These are phyloP conservation scores for Alopecurus myosuroides DNA, from an alignment of 176 grass and related monocot genomes.

Conservation along the genomic window DNA sequence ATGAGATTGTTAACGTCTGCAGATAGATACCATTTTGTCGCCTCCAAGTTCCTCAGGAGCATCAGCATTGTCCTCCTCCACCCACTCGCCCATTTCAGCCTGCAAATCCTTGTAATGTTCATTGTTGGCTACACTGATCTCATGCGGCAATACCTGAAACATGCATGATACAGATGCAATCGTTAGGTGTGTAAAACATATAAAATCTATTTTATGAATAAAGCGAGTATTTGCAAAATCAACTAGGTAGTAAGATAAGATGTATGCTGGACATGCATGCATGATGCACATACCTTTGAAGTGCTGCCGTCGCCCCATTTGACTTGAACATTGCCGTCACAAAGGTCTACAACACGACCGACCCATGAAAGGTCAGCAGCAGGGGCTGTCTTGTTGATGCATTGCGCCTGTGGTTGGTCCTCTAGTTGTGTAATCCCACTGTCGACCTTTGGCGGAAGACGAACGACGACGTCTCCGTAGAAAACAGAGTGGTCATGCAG, in stretches of 20 bases:
- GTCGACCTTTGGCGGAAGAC: no score
- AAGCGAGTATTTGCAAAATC: no score
- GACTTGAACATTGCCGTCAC: neutral
- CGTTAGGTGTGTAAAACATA: no score
- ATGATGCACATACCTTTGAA: neutral
- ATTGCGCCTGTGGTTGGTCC: no score
- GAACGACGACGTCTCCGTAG: neutral
- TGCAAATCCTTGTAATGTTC: neutral
- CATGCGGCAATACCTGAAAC: neutral
- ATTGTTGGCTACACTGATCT: neutral
- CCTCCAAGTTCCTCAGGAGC: neutral
- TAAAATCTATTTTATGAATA: neutral
- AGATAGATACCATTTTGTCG: neutral
- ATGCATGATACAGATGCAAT: no score
- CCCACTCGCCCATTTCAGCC: neutral
- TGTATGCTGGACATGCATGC: neutral
- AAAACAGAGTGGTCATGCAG: neutral
- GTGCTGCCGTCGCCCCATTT: neutral
- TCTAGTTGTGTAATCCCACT: no score
- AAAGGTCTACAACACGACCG: neutral
- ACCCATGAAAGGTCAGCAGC: neutral
- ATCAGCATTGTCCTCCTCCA: neutral
- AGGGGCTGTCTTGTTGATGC: no score
- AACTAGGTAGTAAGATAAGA: neutral
- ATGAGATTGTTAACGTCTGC: neutral